Base-by-base conservation (phyloP, 352 stramenopile genomes). In the Pythium sukuiense region DNA sequence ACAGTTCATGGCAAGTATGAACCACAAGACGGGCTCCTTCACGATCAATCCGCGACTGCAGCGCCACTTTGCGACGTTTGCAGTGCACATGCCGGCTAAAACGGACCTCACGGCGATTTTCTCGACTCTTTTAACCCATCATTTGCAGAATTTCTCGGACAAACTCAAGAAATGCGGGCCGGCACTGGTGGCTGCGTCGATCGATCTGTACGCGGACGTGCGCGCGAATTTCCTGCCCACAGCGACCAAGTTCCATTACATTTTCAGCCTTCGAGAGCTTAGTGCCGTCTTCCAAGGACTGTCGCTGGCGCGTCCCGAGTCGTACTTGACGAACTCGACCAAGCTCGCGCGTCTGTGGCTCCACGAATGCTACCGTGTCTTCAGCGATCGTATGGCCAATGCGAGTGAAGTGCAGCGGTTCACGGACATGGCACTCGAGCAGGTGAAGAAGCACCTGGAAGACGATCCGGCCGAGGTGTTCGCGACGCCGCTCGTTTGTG, bases 241-340 rank as follows among this genome's bases (percentile, higher is more conserved):
- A 0, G 89, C 91, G n/a, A 82, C 87, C 3, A 98, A 98, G 58
- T 97, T 96, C 43, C 90, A 98, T 67, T 97, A 98, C 59, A 79
- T 96, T 2, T 98, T 98, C 72, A 97, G 88, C 65, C 85, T 98
- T 67, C 80, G 93, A 13, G 92, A 98, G 50, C 60, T 98, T 9
- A 83, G 80, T 6, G 83, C 85, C 2, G 64, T 98, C 14, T 96
- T 97, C 60, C 87, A 97, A 67, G 91, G 93, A 0, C 61, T 98
- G 1, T 87, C 89, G 13, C 72, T 85, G 32, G 69, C 86, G 0
- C 75, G 77, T 2, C 81, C 89, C 4, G 85, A 93, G 67, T 60
- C 71, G 2, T 95, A 89, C 52, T 55, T 62, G 33, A 85, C 81
- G 7, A 77, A 80, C 20, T 74, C 81, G 16, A 52, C 96, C 2